Base-by-base conservation (phyloP, 2,329 filamentous ascomycete genomes). In the Sclerotinia spermophila region DNA sequence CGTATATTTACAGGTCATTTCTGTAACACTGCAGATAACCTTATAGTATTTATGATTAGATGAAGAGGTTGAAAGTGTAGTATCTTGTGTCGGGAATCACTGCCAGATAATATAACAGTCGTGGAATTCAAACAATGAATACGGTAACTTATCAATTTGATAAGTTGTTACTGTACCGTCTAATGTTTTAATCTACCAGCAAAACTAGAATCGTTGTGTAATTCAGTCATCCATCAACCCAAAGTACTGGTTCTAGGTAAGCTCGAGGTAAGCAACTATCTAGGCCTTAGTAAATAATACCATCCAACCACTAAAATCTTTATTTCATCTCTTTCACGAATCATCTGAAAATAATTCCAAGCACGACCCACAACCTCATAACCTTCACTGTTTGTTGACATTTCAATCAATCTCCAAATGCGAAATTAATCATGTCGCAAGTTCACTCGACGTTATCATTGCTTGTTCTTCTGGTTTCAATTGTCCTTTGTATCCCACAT, bases 401-500 rank as follows among this genome's bases (percentile, higher is more conserved):
- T 97, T 74, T 95, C 94, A 94, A 97, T 97, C 84, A 45, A 30
- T 35, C 66, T 42, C 95, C 95, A 74, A 95, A 96, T 79, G 95
- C 94, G 81, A 95, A 94, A 85, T 97, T 97, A 86, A 98, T 94
- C 77, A 97, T 88, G 86, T 95, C 97, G 83, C 95, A 94, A 59
- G 59, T 35, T 40, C 58, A 56, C 21, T 58, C 38, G 21, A 59
- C 68, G 33, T 51, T 73, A 27, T 69, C 66, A 24, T 40, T 69
- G 11, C 58, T 75, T 6, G 44, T 56, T 48, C 35, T 73, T 24
- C 64, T 73, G 19, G n/a, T 71, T 11, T 27, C 69, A 27, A 15
- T 73, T 30, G 35, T 75, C 35, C 38, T 74, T n/a, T 71, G 68
- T 58, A 60, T 71, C 19, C 68, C 72, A 21, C 64, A 69, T 53